Evolutionary conservation across 345 rosid species (phyloP), one percentile per base, ranked within the genome.

Genomic region (Adansonia digitata): DNA sequence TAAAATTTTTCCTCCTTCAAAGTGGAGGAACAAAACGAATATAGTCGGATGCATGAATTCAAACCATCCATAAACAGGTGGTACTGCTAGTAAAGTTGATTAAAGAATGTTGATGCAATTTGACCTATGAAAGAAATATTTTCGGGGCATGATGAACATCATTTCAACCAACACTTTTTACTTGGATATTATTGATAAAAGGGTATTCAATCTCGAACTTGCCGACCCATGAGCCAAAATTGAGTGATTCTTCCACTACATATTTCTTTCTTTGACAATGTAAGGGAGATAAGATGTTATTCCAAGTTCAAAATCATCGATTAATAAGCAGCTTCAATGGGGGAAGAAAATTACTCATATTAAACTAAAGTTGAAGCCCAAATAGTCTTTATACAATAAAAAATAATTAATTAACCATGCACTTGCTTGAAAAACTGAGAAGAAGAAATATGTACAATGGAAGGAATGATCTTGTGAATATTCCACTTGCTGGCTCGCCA

Each of bases 391-490:
- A 11, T 27, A 29, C 29, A 29, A 14, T 59, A 59, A 59, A 61
- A 34, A 59, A 59, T 31, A 60, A 61, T 11, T 17, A 61, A 17
- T 29, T 59, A 27, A 7, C 65, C 39, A n/a, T n/a, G n/a, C n/a
- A 31, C 66, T 61, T 59, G 27, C 39, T 7, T 66, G 34, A 13
- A 52, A 52, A 71, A 13, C 64, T 31, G 61, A 31, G 11, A 51
- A 43, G 15, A 70, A 26, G 42, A 37, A 26, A 52, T 1, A 5
- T 0, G 31, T 20, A 20, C 11, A 8, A 14, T 8, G 48, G 62
- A 71, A 53, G 63, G 74, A 71, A 71, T 20, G 45, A 53, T 20
- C 62, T 37, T 52, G 35, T 53, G 63, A 37, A 71, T 52, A 71
- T 71, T 71, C 63, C 20, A 43, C 42, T n/a, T 24, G 42, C 13